Evolutionary conservation across 1,284 basidiomycete genomes (phyloP).

Genomic region (Apiotrichum akiyoshidainum): DNA sequence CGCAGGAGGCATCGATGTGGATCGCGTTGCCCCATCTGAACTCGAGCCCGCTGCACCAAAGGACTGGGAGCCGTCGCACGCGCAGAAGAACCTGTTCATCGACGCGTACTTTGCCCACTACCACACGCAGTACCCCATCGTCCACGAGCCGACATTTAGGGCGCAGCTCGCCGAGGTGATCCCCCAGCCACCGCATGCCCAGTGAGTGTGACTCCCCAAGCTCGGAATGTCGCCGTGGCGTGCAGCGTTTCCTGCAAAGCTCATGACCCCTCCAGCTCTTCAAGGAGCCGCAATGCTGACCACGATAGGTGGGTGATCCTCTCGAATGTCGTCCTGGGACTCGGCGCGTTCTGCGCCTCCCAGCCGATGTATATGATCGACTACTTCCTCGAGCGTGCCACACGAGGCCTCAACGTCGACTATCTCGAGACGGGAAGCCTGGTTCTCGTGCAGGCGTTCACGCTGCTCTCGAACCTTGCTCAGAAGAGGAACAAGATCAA

Average conservation of each 20-base stretch:
- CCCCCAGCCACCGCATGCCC: conserved; percentile 16
- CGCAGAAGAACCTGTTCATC: conserved; percentile 14
- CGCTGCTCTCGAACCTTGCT: conserved; percentile 28
- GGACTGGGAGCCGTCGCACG: conserved; percentile 10
- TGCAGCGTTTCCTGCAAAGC: too few relatives aligned
- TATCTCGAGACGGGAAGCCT: conserved; percentile 28
- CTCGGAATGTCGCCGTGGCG: too few relatives aligned
- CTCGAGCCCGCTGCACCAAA: conserved; percentile 9
- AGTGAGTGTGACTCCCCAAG: conserved; percentile 13
- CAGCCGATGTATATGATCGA: conserved; percentile 24
- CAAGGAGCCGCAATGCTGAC: too few relatives aligned
- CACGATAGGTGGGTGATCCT: conserved; percentile 20
- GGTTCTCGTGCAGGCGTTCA: conserved; percentile 29
- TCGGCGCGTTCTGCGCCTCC: conserved; percentile 28
- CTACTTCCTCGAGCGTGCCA: conserved; percentile 25
- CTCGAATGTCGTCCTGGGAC: conserved; percentile 20
- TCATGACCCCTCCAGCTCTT: too few relatives aligned
- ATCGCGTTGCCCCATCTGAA: not conserved
- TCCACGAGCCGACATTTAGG: conserved; percentile 31
- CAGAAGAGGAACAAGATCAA: conserved; percentile 34
- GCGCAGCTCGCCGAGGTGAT: conserved; percentile 30
- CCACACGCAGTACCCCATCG: conserved; percentile 30
- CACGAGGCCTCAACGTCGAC: conserved; percentile 14
- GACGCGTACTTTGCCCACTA: conserved; percentile 30
- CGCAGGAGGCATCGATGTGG: conserved; percentile 16